phyloP scores from a whole-genome alignment of 1,139 yeast genomes.

The Yamadazyma membranifaciens region DNA sequence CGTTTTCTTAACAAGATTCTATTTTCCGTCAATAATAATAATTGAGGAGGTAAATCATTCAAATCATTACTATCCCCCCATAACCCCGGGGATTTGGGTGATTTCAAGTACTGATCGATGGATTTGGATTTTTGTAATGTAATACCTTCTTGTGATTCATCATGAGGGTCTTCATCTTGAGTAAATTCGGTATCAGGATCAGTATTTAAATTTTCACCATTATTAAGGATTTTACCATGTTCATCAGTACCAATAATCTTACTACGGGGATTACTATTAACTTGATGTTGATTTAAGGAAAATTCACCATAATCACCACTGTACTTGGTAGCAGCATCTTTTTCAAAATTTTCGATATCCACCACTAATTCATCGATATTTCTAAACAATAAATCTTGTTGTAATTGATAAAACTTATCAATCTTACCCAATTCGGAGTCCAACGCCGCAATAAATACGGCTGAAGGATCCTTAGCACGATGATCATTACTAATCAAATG shows the following conservation, averaged over 20 bases:
- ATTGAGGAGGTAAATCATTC: conserved; percentile 36
- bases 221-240: neutral
- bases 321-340: conserved; percentile 20
- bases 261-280: neutral
- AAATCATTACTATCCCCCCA: conserved; percentile 29
- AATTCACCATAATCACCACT: conserved; percentile 13
- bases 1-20: conserved; percentile 56
- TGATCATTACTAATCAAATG: conserved; percentile 29
- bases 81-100: conserved; percentile 35
- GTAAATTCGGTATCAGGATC: conserved; percentile 36
- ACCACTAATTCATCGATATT: conserved; percentile 50
- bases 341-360: conserved; percentile 49
- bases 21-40: conserved; percentile 39
- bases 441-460: conserved; percentile 52
- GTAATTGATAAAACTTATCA: conserved; percentile 55
- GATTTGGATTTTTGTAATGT: conserved; percentile 27
- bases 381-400: conserved; percentile 48
- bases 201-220: conserved; percentile 17
- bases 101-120: conserved; percentile 38
- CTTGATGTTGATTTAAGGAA: conserved; percentile 5
- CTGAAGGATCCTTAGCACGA: conserved; percentile 20
- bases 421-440: conserved; percentile 57
- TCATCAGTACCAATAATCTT: neutral
- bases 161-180: conserved; percentile 23
- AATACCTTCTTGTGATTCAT: conserved; percentile 9